A percentile compares a stretch with the other conserved stretches of the same genome.
Conservation (phyloP, 495 filamentous ascomycete species). For the Penicillium atrosanguineum region DNA sequence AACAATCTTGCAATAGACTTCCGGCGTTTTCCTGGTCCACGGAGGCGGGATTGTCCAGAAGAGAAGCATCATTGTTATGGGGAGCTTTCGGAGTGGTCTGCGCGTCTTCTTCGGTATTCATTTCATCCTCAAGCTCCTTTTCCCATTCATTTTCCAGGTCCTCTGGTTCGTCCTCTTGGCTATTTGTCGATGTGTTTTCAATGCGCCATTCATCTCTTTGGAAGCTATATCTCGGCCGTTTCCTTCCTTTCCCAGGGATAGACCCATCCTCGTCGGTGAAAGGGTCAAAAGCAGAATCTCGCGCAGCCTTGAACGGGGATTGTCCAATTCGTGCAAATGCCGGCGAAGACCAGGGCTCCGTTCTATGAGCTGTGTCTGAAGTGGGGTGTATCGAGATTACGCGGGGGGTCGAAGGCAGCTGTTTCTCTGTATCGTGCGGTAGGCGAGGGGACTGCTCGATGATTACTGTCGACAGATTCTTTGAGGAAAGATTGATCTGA, state of each 20-base stretch:
- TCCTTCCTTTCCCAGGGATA: conserved; percentile 62
- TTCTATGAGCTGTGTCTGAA: background rate
- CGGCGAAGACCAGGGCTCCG: conserved; percentile 61
- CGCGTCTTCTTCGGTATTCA: conserved; percentile 13
- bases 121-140: conserved; percentile 41
- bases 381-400: conserved; percentile 7
- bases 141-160: conserved; percentile 37
- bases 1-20: conserved; percentile 18
- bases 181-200: conserved; percentile 62
- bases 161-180: conserved; percentile 44
- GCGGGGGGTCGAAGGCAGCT: conserved; percentile 29
- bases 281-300: conserved; percentile 60
- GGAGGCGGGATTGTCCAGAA: conserved; percentile 11
- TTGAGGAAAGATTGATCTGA: conserved; percentile 35
- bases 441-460: conserved; percentile 43
- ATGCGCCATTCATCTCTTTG: conserved; percentile 69
- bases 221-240: conserved; percentile 70
- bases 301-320: conserved; percentile 57
- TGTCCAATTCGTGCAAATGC: conserved; percentile 69
- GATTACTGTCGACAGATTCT: conserved; percentile 36
- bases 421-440: conserved; percentile 16
- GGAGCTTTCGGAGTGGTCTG: conserved; percentile 21
- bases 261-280: conserved; percentile 69
- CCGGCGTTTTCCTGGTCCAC: conserved; percentile 13
- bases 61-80: conserved; percentile 1